Evolutionary conservation across 2,329 filamentous ascomycete genomes (phyloP).

Genomic region (Hirsutella rhossiliensis): DNA sequence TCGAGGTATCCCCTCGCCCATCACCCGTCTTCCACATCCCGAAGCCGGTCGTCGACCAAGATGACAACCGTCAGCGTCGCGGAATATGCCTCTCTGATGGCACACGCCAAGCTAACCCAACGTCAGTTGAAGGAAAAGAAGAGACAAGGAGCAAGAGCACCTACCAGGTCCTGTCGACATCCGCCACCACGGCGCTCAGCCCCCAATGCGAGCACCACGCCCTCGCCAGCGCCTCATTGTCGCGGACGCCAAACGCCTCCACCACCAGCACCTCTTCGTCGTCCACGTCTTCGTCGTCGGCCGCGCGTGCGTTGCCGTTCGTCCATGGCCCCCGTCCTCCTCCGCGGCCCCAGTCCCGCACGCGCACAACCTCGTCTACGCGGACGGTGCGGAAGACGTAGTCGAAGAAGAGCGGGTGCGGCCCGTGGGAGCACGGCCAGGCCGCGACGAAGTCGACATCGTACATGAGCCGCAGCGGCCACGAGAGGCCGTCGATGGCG

Average conservation of each 20-base stretch:
- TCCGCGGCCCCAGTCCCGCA: constrained; percentile 50
- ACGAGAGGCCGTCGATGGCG: constrained; percentile 49
- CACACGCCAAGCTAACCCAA: constrained; percentile 50
- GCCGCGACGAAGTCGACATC: constrained; percentile 56
- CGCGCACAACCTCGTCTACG: constrained; percentile 52
- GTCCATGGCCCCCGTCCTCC: neutral
- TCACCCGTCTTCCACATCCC: constrained; percentile 28
- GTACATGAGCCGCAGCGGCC: constrained; percentile 49
- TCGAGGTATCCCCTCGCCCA: neutral
- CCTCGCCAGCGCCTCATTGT: constrained; percentile 65
- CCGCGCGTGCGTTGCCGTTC: constrained; percentile 1
- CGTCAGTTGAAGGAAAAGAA: constrained; percentile 6
- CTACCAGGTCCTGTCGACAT: constrained; percentile 55
- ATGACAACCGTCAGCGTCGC: constrained; percentile 63
- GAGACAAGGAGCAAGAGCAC: constrained; percentile 13
- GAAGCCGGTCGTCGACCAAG: constrained; percentile 40
- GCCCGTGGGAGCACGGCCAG: constrained; percentile 50
- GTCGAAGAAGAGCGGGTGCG: constrained; percentile 62
- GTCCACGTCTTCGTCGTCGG: constrained; percentile 23
- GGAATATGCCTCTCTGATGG: constrained; percentile 64
- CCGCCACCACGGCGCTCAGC: constrained; percentile 56
- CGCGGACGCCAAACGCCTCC: constrained; percentile 59
- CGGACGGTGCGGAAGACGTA: constrained; percentile 48
- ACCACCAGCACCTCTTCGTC: constrained; percentile 50
- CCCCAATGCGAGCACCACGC: constrained; percentile 73